phyloP scores from a whole-genome alignment of 257 asterid genomes.

The Solanum pimpinellifolium region DNA sequence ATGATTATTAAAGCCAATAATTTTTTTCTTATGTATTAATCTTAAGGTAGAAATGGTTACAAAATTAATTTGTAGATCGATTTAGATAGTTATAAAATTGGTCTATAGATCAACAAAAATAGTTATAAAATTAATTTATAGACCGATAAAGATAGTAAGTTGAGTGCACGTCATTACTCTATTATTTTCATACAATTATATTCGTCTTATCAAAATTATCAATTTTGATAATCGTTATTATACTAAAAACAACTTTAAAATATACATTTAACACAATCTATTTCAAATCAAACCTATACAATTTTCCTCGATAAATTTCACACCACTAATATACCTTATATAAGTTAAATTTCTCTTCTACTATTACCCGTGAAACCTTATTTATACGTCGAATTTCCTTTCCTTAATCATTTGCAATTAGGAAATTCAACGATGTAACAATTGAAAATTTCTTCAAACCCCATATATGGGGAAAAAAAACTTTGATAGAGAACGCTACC shows the following conservation, averaged over 20 bases:
- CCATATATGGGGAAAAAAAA: not conserved
- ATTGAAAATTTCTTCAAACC: not conserved
- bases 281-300: rapidly evolving
- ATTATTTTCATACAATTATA: not conserved
- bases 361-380: not conserved
- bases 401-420: not conserved
- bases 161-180: rapidly evolving
- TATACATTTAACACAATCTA: not conserved
- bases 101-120: too few species aligned
- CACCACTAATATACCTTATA: not conserved
- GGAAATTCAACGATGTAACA: not conserved
- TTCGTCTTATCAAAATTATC: not conserved
- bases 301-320: not conserved
- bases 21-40: not conserved
- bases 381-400: not conserved
- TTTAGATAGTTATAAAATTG: too few species aligned
- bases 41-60: too few species aligned
- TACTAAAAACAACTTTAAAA: not conserved
- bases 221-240: not conserved
- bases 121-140: rapidly evolving
- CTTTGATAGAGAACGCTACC: not conserved
- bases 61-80: too few species aligned
- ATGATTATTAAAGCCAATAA: not conserved
- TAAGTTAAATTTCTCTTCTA: not conserved
- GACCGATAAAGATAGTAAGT: not conserved